A percentile compares a stretch with the other conserved stretches of the same genome.
phyloP scores from a whole-genome alignment of 108 stramenopile genomes.

The Nitzschia sp. region DNA sequence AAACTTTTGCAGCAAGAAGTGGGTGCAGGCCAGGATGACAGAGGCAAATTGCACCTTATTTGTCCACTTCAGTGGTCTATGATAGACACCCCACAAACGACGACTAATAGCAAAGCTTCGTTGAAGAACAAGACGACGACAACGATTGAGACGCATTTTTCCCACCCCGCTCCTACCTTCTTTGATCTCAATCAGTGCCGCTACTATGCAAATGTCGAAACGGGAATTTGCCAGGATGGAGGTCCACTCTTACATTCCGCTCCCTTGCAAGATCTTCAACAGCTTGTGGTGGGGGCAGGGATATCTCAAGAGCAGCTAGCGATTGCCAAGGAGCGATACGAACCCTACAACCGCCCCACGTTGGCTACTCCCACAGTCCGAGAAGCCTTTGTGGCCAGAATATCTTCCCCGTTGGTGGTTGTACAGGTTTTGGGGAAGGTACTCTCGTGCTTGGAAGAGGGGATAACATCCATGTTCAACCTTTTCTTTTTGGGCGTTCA shows the following conservation, averaged over 20 bases:
- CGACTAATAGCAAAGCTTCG: neutral
- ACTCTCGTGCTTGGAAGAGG: slow-evolving; percentile 54
- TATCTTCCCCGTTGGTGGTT: slow-evolving; percentile 58
- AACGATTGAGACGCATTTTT: neutral
- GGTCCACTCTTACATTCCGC: slow-evolving; percentile 42
- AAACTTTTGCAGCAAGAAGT: slow-evolving; percentile 10
- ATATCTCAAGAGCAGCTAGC: slow-evolving; percentile 11
- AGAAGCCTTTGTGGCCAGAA: slow-evolving; percentile 46
- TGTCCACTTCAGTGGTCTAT: slow-evolving; percentile 12
- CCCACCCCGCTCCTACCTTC: slow-evolving; percentile 29
- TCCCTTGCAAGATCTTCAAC: slow-evolving; percentile 30
- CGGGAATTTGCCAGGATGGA: slow-evolving; percentile 34
- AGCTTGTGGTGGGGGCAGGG: slow-evolving; percentile 25
- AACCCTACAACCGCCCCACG: slow-evolving; percentile 37
- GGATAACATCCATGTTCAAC: slow-evolving; percentile 19
- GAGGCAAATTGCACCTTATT: slow-evolving; percentile 16
- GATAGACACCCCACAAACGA: neutral
- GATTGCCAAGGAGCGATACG: slow-evolving; percentile 49
- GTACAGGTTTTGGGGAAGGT: slow-evolving; percentile 55
- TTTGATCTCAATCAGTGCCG: slow-evolving; percentile 53
- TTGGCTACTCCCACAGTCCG: slow-evolving; percentile 50
- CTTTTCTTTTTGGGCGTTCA: slow-evolving; percentile 23
- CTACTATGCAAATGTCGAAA: slow-evolving; percentile 43
- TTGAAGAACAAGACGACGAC: neutral
- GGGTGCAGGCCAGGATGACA: neutral